Evolutionary conservation across 1,139 yeast genomes (phyloP), one percentile per base, ranked within the genome.

Genomic region (Yamadazyma blattariae): DNA sequence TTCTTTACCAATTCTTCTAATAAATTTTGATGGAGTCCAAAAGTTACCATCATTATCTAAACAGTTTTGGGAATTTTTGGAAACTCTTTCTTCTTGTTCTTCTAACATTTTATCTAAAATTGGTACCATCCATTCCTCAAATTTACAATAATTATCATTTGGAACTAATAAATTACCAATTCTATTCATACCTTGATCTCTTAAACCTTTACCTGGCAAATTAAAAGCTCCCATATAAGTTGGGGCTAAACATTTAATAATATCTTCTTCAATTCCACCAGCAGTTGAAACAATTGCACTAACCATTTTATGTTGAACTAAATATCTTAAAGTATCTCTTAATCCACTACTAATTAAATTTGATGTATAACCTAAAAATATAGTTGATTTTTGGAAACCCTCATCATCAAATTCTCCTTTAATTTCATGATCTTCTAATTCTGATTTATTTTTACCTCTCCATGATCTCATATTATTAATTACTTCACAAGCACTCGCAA

Each of bases 61-160:
- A 2, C 81, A 32, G 9, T 32, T 22, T 6, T n/a, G 21, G 7
- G 5, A 5, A 17, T 17, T 17, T 12, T 32, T 32, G 75, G 32
- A 77, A 68, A 36, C 87, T 39, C 76, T 80, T 34, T 61, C 81
- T 50, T 85, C 88, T 65, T 92, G 98, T 61, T 92, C 98, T 52
- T 84, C 84, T 41, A 90, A 72, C 79, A 90, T 80, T 36, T 68
- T 77, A 57, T 90, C 96, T 51, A 92, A 73, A 37, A 92, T 76
- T 22, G 98, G 98, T 24, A 92, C 94, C 49, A 92, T 86, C 98
- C 98, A 92, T 60, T 94, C 98, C 63, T 92, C 99, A 54, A 92
- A 92, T 55, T 79, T 82, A 69, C 97, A 90, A 66, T 92, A 92
- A 67, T 92, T 92, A 59, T 94, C 98, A 59, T 92, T 92, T 35